Base-by-base conservation (phyloP, 2,329 filamentous ascomycete species). In the Fusarium sp. region DNA sequence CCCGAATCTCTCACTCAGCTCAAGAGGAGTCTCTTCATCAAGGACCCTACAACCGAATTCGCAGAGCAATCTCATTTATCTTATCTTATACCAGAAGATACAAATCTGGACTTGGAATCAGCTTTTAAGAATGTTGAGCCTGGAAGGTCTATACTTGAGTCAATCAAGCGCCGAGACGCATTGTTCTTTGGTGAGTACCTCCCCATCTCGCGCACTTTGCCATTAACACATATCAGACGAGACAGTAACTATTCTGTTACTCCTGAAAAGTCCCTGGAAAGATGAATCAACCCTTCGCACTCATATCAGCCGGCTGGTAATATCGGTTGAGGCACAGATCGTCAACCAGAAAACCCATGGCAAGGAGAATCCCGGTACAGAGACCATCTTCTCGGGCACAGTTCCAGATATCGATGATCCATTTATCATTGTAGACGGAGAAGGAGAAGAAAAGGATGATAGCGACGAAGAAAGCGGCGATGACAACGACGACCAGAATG, bases 101-200 rank as follows among this genome's bases (percentile, higher is more conserved):
- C 88, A 59, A 76, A 86, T 40, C 81, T 90, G 58, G 79, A 85
- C 43, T 82, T 90, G 38, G 85, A 89, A 61, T 81, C 87, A 25
- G 80, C 80, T 3, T 83, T 90, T 58, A 80, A 79, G 56, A 78
- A 81, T 45, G 78, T 79, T 6, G 79, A 81, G 13, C 81, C 80
- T 69, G 83, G 80, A 57, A 81, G 82, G 69, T 82, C 81, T 71
- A 81, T 83, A 66, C 83, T 91, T 44, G 84, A 88, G 54, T 85
- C 85, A 20, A 84, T 93, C 74, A 81, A 87, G 45, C 86, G 88
- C 73, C 85, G 92, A 70, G 85, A 91, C 41, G 85, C 86, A 58
- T 82, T 94, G 41, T 91, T 92, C 77, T 93, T 94, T 76, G 92
- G 92, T 94, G 83, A 72, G 87, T 79, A 38, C 24, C 45, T 43